phyloP scores from a whole-genome alignment of 2,329 filamentous ascomycete species.

The Trichoderma sp. region DNA sequence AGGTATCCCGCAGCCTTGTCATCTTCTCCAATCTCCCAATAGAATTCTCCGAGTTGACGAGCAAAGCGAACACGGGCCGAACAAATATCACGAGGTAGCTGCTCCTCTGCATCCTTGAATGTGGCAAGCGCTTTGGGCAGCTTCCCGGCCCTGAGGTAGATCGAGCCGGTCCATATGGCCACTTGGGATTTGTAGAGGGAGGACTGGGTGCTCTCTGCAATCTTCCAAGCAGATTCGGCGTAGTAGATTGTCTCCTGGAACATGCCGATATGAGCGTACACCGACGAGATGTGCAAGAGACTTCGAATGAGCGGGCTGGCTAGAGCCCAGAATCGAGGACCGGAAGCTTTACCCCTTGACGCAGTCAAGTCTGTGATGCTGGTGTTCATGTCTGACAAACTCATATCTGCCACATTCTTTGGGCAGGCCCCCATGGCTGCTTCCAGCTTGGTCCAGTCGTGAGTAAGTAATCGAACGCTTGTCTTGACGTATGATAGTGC shows the following conservation, averaged over 20 bases:
- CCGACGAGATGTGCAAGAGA: constrained; percentile 70
- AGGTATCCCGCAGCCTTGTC: constrained; percentile 50
- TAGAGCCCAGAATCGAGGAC: constrained; percentile 76
- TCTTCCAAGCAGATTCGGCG: constrained; percentile 77
- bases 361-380: constrained; percentile 35
- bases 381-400: constrained; percentile 38
- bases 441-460: constrained; percentile 59
- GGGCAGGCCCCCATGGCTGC: constrained; percentile 31
- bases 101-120: constrained; percentile 56
- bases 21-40: constrained; percentile 51
- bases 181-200: constrained; percentile 59
- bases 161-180: constrained; percentile 56
- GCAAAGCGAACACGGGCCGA: constrained; percentile 48
- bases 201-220: constrained; percentile 70
- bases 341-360: constrained; percentile 33
- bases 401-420: constrained; percentile 34
- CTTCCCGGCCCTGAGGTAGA: constrained; percentile 61
- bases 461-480: constrained; percentile 58
- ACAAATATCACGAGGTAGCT: constrained; percentile 49
- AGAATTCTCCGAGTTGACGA: constrained; percentile 60
- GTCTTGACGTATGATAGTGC: constrained; percentile 61
- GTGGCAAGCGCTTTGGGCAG: constrained; percentile 59
- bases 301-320: constrained; percentile 72
- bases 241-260: constrained; percentile 89
- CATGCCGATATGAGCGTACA: constrained; percentile 83